phyloP scores from a whole-genome alignment of 2,329 filamentous ascomycete genomes.

The Fusarium cyanostomum region DNA sequence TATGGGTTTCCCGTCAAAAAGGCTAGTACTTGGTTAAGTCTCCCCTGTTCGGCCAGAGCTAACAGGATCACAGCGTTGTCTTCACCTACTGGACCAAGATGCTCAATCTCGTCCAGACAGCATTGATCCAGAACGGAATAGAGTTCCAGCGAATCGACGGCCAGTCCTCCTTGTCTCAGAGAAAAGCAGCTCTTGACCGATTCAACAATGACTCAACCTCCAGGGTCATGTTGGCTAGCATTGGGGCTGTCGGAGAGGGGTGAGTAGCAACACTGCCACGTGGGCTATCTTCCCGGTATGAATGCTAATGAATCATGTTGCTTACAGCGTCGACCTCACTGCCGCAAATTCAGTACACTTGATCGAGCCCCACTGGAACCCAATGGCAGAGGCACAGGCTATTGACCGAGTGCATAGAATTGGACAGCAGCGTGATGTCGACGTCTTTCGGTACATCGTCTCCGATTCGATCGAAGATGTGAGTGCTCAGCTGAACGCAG shows the following conservation, averaged over 20 bases:
- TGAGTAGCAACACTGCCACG: background rate
- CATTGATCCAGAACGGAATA: background rate
- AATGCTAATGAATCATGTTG: background rate
- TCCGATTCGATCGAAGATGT: conserved; percentile 40
- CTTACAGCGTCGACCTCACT: conserved; percentile 38
- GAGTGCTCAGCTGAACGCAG: background rate
- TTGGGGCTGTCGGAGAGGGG: conserved; percentile 5
- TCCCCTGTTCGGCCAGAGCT: no score
- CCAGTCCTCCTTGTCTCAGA: background rate
- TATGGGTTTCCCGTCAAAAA: background rate
- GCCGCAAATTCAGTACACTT: conserved; percentile 45
- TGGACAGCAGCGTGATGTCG: conserved; percentile 44
- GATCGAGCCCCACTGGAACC: conserved; percentile 49
- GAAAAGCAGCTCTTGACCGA: background rate
- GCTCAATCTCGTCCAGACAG: background rate
- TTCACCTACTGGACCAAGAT: background rate
- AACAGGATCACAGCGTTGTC: background rate
- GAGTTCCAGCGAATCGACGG: background rate
- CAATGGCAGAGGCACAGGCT: conserved; percentile 48
- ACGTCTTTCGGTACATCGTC: conserved; percentile 35
- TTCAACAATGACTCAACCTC: background rate
- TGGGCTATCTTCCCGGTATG: no score
- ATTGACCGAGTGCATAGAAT: conserved; percentile 46
- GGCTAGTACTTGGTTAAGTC: background rate
- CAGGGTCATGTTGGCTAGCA: conserved; percentile 1